phyloP scores from a whole-genome alignment of 495 filamentous ascomycete species.

The Aspergillus biplanus region DNA sequence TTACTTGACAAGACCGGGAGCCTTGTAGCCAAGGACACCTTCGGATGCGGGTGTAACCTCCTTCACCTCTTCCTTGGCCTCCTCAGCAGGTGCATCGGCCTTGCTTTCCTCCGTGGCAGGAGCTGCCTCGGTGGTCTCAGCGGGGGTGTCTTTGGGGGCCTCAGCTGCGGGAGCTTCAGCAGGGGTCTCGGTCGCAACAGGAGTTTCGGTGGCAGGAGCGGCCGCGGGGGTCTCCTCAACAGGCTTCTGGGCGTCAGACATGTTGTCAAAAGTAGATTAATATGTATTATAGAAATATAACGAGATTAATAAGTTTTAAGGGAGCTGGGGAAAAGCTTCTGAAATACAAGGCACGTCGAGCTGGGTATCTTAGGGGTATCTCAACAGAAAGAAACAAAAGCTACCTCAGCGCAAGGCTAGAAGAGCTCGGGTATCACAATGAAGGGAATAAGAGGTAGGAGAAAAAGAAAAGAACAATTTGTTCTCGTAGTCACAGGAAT shows the following conservation, averaged over 20 bases:
- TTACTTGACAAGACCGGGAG: constrained; percentile 88
- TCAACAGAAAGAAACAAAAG: constrained; percentile 50
- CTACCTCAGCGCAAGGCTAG: constrained; percentile 31
- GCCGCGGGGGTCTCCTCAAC: constrained; percentile 44
- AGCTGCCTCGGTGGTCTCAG: constrained; percentile 41
- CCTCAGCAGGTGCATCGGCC: constrained; percentile 47
- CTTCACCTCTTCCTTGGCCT: constrained; percentile 51
- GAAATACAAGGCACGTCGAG: constrained; percentile 22
- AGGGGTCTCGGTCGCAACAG: constrained; percentile 32
- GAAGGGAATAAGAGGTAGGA: constrained; percentile 33
- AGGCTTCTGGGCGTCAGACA: constrained; percentile 57
- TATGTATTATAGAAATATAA: constrained; percentile 39
- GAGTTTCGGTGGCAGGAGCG: constrained; percentile 41
- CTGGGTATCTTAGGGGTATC: constrained; percentile 49
- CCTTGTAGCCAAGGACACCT: constrained; percentile 85
- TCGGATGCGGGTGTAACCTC: constrained; percentile 61
- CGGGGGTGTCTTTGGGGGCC: constrained; percentile 39
- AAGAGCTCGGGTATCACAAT: constrained; percentile 55
- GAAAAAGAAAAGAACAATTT: constrained; percentile 30
- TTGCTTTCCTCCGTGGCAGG: constrained; percentile 46
- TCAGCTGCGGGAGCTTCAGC: constrained; percentile 42
- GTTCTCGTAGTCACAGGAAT: constrained; percentile 14
- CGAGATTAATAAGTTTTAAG: constrained; percentile 23
- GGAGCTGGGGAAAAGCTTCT: constrained; percentile 35
- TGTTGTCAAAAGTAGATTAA: constrained; percentile 39